These are phyloP conservation scores for Penicillium canariense DNA, from an alignment of 495 filamentous ascomycete genomes.

Conservation along the genomic window DNA sequence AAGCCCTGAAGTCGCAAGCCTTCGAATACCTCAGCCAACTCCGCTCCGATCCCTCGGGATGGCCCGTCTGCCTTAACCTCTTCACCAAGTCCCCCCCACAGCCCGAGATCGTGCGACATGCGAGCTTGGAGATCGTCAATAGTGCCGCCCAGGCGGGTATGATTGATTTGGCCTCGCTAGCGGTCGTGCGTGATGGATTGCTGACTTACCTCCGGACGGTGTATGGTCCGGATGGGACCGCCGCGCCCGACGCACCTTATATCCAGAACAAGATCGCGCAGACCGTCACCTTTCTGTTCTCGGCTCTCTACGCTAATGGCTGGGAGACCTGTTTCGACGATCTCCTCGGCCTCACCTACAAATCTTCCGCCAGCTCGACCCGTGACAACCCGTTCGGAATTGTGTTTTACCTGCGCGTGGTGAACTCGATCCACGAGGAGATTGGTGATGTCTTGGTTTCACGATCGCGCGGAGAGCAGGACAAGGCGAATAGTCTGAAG, in stretches of 20 bases:
- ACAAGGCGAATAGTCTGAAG: slow-evolving; percentile 79
- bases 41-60: slow-evolving; percentile 71
- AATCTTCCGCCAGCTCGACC: slow-evolving; percentile 42
- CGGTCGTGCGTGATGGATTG: slow-evolving; percentile 70
- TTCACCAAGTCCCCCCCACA: slow-evolving; percentile 78
- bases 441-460: slow-evolving; percentile 89
- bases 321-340: slow-evolving; percentile 92
- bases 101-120: slow-evolving; percentile 80
- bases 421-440: slow-evolving; percentile 90
- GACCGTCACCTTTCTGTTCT: slow-evolving; percentile 89
- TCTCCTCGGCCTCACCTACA: slow-evolving; percentile 64
- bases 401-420: slow-evolving; percentile 81
- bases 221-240: slow-evolving; percentile 59
- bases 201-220: slow-evolving; percentile 70
- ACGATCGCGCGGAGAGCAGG: slow-evolving; percentile 68
- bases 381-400: slow-evolving; percentile 73
- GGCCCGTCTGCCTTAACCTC: slow-evolving; percentile 81
- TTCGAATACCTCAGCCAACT: slow-evolving; percentile 84
- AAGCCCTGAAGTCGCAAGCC: slow-evolving; percentile 75
- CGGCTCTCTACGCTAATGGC: slow-evolving; percentile 72
- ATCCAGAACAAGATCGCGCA: slow-evolving; percentile 98
- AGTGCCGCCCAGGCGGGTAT: slow-evolving; percentile 76
- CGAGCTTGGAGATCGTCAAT: slow-evolving; percentile 87
- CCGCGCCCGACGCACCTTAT: slow-evolving; percentile 59
- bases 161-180: slow-evolving; percentile 64